A percentile compares a stretch with the other conserved stretches of the same genome.
Evolutionary conservation across 345 rosid genomes (phyloP).

Genomic region (Litchi chinensis): DNA sequence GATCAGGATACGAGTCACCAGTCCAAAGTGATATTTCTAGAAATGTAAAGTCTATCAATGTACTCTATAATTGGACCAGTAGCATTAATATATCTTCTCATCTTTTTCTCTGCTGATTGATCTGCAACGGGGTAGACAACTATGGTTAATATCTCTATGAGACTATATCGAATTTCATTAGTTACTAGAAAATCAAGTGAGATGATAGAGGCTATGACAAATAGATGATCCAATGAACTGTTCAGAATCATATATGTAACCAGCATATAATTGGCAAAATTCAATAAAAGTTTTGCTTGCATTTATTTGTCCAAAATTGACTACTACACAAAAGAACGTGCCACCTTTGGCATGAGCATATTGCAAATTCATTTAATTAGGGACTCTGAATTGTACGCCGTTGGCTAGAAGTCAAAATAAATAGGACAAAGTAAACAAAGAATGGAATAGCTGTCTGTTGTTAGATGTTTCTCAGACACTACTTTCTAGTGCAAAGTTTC

Average conservation of each 20-base stretch:
- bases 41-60: conserved; percentile 69
- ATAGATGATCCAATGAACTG: too few relatives aligned
- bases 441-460: background rate
- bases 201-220: background rate
- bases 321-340: background rate
- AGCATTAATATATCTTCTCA: conserved; percentile 72
- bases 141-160: background rate
- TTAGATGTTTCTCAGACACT: background rate
- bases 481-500: background rate
- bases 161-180: background rate
- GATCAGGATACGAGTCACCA: conserved; percentile 46
- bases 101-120: conserved; percentile 72
- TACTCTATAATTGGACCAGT: conserved; percentile 61
- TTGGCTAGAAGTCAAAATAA: too few relatives aligned
- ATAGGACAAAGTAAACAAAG: too few relatives aligned
- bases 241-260: too few relatives aligned
- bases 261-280: too few relatives aligned
- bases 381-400: too few relatives aligned
- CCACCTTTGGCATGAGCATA: too few relatives aligned
- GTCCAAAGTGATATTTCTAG: conserved; percentile 74
- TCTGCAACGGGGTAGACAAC: conserved; percentile 37
- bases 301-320: background rate
- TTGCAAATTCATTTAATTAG: background rate
- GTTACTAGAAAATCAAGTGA: background rate
- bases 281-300: too few relatives aligned